phyloP scores from a whole-genome alignment of 2,329 filamentous ascomycete genomes.

The Claviceps monticola region DNA sequence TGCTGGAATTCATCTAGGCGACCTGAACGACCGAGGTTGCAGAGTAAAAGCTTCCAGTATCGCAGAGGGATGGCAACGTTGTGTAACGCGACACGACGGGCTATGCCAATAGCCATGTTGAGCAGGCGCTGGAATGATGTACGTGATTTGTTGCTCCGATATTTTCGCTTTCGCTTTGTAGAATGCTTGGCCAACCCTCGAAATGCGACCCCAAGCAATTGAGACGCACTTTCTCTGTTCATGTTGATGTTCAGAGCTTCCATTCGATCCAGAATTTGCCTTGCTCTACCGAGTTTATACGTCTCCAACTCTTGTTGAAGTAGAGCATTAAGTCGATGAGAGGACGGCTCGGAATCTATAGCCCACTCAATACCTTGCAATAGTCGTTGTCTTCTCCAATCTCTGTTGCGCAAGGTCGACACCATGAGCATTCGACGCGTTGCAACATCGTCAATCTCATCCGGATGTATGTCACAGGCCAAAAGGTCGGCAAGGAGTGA shows the following conservation, averaged over 20 bases:
- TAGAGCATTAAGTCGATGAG: slow-evolving; percentile 13
- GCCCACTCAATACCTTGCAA: slow-evolving; percentile 27
- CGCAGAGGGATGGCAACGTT: slow-evolving; percentile 21
- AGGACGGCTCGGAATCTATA: slow-evolving; percentile 9
- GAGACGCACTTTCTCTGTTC: slow-evolving; percentile 14
- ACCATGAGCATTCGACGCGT: slow-evolving; percentile 26
- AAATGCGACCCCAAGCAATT: slow-evolving; percentile 15
- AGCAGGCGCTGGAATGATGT: slow-evolving; percentile 9
- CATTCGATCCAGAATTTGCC: slow-evolving; percentile 19
- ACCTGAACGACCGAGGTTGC: slow-evolving; percentile 28
- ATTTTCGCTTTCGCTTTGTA: slow-evolving; percentile 1
- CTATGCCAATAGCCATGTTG: slow-evolving; percentile 18
- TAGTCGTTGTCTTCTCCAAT: slow-evolving; percentile 28
- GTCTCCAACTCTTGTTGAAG: slow-evolving; percentile 8
- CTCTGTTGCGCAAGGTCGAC: slow-evolving; percentile 15
- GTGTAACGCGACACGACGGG: slow-evolving; percentile 16
- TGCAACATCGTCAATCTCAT: slow-evolving; percentile 36
- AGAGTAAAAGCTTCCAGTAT: slow-evolving; percentile 30
- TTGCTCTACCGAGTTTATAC: slow-evolving; percentile 11
- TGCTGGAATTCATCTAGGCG: slow-evolving; percentile 31
- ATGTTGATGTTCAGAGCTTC: slow-evolving; percentile 16
- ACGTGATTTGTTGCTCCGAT: neutral
- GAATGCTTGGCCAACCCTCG: slow-evolving; percentile 16
- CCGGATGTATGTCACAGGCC: slow-evolving; percentile 38
- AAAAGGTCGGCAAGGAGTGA: slow-evolving; percentile 32